These are phyloP conservation scores for Arctostaphylos glauca DNA, from an alignment of 148 eudicot species.

Conservation along the genomic window DNA sequence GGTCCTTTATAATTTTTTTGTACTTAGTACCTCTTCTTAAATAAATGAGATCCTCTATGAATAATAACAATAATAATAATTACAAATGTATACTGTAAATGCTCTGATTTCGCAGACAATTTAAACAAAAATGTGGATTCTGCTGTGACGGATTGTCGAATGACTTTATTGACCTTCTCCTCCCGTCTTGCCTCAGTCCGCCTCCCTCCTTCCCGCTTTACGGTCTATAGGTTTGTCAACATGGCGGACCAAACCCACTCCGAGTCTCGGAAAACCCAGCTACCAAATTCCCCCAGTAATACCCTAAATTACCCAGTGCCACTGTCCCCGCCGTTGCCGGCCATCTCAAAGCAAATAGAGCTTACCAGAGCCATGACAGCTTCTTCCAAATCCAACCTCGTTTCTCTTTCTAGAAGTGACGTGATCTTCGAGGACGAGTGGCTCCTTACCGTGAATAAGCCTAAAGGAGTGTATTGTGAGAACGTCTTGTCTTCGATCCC, in stretches of 20 bases:
- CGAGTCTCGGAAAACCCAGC: slow-evolving; percentile 22
- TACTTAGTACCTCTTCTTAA: too few relatives aligned
- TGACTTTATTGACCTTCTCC: slow-evolving; percentile 20
- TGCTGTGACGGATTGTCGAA: background rate
- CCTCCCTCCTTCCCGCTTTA: slow-evolving; percentile 8
- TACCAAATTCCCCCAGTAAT: slow-evolving; percentile 26
- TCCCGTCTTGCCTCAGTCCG: background rate
- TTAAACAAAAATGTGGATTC: too few relatives aligned
- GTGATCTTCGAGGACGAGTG: slow-evolving; percentile 79
- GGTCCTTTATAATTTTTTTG: too few relatives aligned
- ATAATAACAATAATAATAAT: too few relatives aligned
- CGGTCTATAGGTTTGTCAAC: background rate
- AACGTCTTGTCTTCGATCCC: slow-evolving; percentile 58
- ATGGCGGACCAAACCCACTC: slow-evolving; percentile 37
- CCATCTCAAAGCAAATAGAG: slow-evolving; percentile 76
- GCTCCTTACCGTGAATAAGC: slow-evolving; percentile 80
- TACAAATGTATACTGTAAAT: too few relatives aligned
- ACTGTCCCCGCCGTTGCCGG: slow-evolving; percentile 73
- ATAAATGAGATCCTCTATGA: too few relatives aligned
- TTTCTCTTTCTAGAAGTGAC: slow-evolving; percentile 43
- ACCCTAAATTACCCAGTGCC: slow-evolving; percentile 62
- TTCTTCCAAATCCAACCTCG: slow-evolving; percentile 75
- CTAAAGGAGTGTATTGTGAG: slow-evolving; percentile 85
- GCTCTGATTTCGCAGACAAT: too few relatives aligned
- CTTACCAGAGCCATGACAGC: slow-evolving; percentile 75